Evolutionary conservation across 371 early-diverging fungal species (phyloP), one percentile per base, ranked within the genome.

Genomic region (Enterospora canceri): DNA sequence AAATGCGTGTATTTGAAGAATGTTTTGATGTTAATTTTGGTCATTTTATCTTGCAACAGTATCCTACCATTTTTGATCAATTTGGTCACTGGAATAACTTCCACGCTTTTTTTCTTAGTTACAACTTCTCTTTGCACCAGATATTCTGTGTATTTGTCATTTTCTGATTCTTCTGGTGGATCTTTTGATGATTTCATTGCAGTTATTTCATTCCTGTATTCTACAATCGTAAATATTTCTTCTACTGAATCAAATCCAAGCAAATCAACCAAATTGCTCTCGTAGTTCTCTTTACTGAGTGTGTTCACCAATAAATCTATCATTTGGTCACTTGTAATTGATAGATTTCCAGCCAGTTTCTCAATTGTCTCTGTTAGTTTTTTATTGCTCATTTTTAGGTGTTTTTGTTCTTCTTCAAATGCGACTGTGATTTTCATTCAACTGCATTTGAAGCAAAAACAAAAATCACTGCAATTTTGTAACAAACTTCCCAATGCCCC

Each of bases 1-100:
- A 98, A 98, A 70, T 87, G 87, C 5, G 85, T 78, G 75, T 75
- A 78, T 26, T 35, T 54, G 51, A 78, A 78, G 51, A 67, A 72
- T 40, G 40, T 40, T 12, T 40, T 40, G 8, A 40, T 40, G n/a
- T 40, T 40, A 12, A 40, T 40, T 12, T 40, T 40, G 8, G n/a
- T 40, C n/a, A 8, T n/a, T n/a, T 40, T 40, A 40, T 40, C 8
- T 12, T 40, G n/a, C n/a, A 40, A 12, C n/a, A 12, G 12, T 40
- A 40, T n/a, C n/a, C n/a, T n/a, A 12, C 12, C 8, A 12, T 8
- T 40, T 12, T 40, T 40, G 8, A 40, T 65, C n/a, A 57, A 15
- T n/a, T 19, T 29, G 28, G 35, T 26, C 5, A 51, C 56, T 15
- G 24, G 12, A 28, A 75, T 24, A 0, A 71, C 33, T 5, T 61